These are phyloP conservation scores for Plasmopara muralis DNA, from an alignment of 352 stramenopile species.

Conservation along the genomic window DNA sequence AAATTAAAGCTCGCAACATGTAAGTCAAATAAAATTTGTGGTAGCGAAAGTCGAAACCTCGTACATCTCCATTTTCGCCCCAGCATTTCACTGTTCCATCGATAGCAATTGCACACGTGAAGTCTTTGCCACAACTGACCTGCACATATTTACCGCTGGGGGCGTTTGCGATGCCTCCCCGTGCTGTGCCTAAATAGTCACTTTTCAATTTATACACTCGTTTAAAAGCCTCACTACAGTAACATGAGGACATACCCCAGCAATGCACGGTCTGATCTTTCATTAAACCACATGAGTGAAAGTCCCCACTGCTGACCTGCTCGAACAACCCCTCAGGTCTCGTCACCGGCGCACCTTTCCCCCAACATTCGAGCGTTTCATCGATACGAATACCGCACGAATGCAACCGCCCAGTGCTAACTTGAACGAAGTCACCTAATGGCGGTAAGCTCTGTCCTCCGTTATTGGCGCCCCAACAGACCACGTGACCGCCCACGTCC, in stretches of 20 bases:
- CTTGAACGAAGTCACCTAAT: constrained; percentile 63
- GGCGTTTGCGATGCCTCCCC: constrained; percentile 27
- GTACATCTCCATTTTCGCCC: constrained; percentile 58
- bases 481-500: constrained; percentile 64
- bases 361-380: constrained; percentile 78
- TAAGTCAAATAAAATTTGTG: background rate
- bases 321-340: constrained; percentile 63
- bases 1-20: constrained; percentile 1
- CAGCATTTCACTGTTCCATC: constrained; percentile 53
- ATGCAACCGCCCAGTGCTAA: constrained; percentile 67
- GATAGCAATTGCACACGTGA: constrained; percentile 45
- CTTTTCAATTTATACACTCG: background rate
- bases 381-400: constrained; percentile 69
- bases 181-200: constrained; percentile 23
- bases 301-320: constrained; percentile 76
- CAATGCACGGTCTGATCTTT: constrained; percentile 74
- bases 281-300: constrained; percentile 73
- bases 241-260: constrained; percentile 39
- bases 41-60: constrained; percentile 1
- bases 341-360: constrained; percentile 37
- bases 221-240: background rate
- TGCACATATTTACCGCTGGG: constrained; percentile 61
- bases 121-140: constrained; percentile 69
- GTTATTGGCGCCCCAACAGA: constrained; percentile 71
- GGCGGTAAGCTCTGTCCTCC: constrained; percentile 49